Conservation (phyloP, 2,329 filamentous ascomycete species). For the Trichoderma simmonsii region DNA sequence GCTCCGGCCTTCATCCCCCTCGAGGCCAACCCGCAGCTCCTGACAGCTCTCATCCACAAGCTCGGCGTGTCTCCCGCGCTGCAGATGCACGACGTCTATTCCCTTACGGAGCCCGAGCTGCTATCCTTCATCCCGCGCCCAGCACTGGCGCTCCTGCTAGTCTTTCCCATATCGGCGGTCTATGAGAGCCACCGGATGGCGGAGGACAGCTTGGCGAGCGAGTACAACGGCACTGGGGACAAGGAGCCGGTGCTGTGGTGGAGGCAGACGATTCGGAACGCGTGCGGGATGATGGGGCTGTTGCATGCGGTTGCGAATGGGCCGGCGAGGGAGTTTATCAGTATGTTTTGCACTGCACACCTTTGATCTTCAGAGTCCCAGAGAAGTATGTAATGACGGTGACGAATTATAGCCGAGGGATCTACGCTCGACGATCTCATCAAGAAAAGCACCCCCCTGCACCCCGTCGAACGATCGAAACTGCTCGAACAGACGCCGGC, state of each 20-base stretch:
- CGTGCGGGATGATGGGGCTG: slow-evolving; percentile 86
- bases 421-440: slow-evolving; percentile 65
- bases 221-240: slow-evolving; percentile 66
- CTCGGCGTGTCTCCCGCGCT: slow-evolving; percentile 79
- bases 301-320: slow-evolving; percentile 82
- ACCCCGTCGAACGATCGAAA: slow-evolving; percentile 62
- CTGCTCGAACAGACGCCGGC: slow-evolving; percentile 73
- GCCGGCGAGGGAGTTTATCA: slow-evolving; percentile 59
- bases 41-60: slow-evolving; percentile 76
- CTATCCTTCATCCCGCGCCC: slow-evolving; percentile 86
- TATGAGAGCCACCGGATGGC: slow-evolving; percentile 74
- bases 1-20: slow-evolving; percentile 55
- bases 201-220: slow-evolving; percentile 63
- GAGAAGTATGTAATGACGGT: not conserved
- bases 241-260: slow-evolving; percentile 86
- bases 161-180: slow-evolving; percentile 77
- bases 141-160: slow-evolving; percentile 81
- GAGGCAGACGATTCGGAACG: slow-evolving; percentile 90
- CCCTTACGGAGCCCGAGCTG: slow-evolving; percentile 79
- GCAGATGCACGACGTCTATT: slow-evolving; percentile 87
- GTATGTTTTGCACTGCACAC: slow-evolving; percentile 28
- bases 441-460: slow-evolving; percentile 65
- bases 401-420: slow-evolving; percentile 25
- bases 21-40: slow-evolving; percentile 80
- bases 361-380: not conserved